Base-by-base conservation (phyloP, 1,284 basidiomycete genomes). In the Megacollybia platyphylla region DNA sequence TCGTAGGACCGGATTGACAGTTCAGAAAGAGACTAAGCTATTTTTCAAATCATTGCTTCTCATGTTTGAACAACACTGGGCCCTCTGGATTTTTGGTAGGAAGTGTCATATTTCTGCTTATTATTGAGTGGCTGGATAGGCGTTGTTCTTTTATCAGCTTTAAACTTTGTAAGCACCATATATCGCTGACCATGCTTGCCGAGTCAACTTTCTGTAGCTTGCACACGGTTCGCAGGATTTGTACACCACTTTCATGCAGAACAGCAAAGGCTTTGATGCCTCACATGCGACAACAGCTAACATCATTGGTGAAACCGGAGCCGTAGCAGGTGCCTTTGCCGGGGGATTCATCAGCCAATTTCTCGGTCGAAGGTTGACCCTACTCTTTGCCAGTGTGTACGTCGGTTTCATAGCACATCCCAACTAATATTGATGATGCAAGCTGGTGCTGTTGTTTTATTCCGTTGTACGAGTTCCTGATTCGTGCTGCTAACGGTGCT, bases 11-110 rank as follows among this genome's bases (percentile, higher is more conserved):
- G 47, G 44, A n/a, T 24, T 48, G 28, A 48, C 41, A 26, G 35
- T 34, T 26, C 13, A 34, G 18, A 45, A 40, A 7, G 47, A 46
- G 27, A 46, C 37, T 36, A 74, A 67, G 54, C 60, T 78, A 2
- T 97, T 96, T 68, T 36, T 90, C 15, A 66, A 62, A 36, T 88
- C 93, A 57, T 75, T 70, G 42, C 58, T 69, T 59, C 58, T 62
- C 43, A 96, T 96, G 83, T 63, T 97, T 46, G 87, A 78, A 64
- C 63, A 57, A 2, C 87, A 97, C 58, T 97, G 92, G 90, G 52
- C 81, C 11, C 61, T 87, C 27, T 89, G 82, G 58, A 79, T 97
- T 47, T 97, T 93, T 57, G 85, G 46, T 47, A 24, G 11, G 38
- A 24, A 18, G 8, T 36, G 15, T 18, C 7, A 7, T 24, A 24